Conservation (phyloP, 1,139 yeast species). For the Hansenula anomala region DNA sequence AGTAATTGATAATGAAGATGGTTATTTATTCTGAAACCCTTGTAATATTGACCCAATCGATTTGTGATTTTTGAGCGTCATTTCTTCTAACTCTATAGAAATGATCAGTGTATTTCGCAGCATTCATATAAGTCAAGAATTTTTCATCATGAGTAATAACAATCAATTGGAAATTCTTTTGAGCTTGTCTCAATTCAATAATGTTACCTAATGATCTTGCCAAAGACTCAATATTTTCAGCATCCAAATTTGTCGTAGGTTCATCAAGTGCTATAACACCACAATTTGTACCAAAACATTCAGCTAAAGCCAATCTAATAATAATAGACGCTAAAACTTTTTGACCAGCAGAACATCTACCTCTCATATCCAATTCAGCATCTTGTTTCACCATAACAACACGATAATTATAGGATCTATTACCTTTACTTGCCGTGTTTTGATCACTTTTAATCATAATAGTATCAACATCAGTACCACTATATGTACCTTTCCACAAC, state of each 20-base stretch:
- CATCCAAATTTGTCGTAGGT: conserved; percentile 94
- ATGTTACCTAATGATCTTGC: conserved; percentile 77
- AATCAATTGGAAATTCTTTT: conserved; percentile 87
- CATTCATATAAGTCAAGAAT: conserved; percentile 80
- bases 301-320: conserved; percentile 88
- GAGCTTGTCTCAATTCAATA: conserved; percentile 68
- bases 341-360: conserved; percentile 97
- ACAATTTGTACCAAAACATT: conserved; percentile 91
- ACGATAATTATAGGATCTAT: conserved; percentile 81
- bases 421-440: conserved; percentile 47
- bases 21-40: conserved; percentile 27
- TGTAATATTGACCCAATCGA: conserved; percentile 44
- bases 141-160: conserved; percentile 96
- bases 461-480: conserved; percentile 93
- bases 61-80: conserved; percentile 73
- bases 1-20: not conserved
- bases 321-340: conserved; percentile 91
- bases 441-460: conserved; percentile 83
- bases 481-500: conserved; percentile 89
- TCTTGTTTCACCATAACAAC: conserved; percentile 95
- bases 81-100: conserved; percentile 81
- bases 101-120: conserved; percentile 82
- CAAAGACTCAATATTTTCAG: conserved; percentile 81
- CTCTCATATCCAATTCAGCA: conserved; percentile 94
- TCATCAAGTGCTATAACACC: conserved; percentile 96